Evolutionary conservation across 257 asterid species (phyloP), one percentile per base, ranked within the genome.

Genomic region (Orobanche coerulescens): DNA sequence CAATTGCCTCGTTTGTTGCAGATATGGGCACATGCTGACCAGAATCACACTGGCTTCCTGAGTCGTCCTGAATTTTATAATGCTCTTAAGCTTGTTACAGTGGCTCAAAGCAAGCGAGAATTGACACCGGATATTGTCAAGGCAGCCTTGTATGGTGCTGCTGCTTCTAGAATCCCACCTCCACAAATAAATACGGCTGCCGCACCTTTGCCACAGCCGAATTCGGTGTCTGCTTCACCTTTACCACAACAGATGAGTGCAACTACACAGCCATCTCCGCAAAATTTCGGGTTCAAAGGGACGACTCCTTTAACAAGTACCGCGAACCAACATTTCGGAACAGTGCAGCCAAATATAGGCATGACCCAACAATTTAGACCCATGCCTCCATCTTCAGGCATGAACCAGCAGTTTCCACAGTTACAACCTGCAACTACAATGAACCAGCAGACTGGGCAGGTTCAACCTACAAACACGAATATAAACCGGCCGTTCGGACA

Each of bases 51-150:
- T 60, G 98, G 96, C 37, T 88, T 64, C 74, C 96, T 92, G 34
- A 69, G 86, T 63, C 95, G 90, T 34, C 74, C 83, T 16, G 98
- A 88, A 74, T 92, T 92, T 74, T 88, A 78, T 73, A 92, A 88
- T 73, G 96, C 95, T 70, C 96, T 92, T 43, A 92, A 82, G 81
- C 95, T 92, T 55, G 95, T 92, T 50, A 92, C 98, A 1, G 96
- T 92, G 72, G 98, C 98, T 58, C 98, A 92, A 75, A 92, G 89
- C 75, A 92, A 92, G 76, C 82, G 93, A 44, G 98, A 88, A 40
- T 81, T 92, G 75, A 86, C 95, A 19, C 85, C 94, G 6, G 98
- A 92, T 54, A 92, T 92, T 25, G 95, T 92, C 68, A 88, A 92
- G 79, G 94, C 94, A 26, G 98, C 98, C 26, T 64, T 92, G 60